Conservation (phyloP, 176 grass and related monocot genomes). For the Thinopyrum elongatum region DNA sequence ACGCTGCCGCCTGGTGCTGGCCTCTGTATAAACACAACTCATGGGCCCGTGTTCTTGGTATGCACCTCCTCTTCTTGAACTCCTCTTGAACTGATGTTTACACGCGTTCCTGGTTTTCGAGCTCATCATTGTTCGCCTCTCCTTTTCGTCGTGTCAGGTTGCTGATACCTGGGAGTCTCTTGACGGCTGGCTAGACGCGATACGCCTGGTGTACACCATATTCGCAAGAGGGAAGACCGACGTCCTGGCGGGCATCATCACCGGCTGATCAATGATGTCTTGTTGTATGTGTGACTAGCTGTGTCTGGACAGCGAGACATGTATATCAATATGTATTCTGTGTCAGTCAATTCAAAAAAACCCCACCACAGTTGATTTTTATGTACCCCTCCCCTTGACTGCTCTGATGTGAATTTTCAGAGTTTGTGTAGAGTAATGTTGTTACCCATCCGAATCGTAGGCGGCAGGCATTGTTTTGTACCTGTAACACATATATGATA, state of each 20-base stretch:
- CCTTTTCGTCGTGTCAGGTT: conserved; percentile 25
- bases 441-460: background rate
- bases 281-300: background rate
- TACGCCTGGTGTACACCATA: conserved; percentile 71
- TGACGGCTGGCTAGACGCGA: conserved; percentile 75
- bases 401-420: background rate
- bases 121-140: background rate
- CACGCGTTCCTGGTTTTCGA: background rate
- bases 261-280: conserved; percentile 31
- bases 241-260: conserved; percentile 71
- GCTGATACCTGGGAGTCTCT: conserved; percentile 77
- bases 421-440: conserved; percentile 19
- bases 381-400: conserved; percentile 4
- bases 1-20: conserved; percentile 70
- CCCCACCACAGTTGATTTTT: background rate
- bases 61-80: background rate
- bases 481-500: background rate
- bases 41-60: conserved; percentile 63
- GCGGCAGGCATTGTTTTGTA: background rate
- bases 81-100: background rate
- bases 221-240: conserved; percentile 68
- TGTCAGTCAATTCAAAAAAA: background rate
- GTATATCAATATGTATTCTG: background rate
- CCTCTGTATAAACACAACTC: conserved; percentile 67
- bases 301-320: background rate